phyloP scores from a whole-genome alignment of 2,329 filamentous ascomycete genomes.

The Calonectria montana region DNA sequence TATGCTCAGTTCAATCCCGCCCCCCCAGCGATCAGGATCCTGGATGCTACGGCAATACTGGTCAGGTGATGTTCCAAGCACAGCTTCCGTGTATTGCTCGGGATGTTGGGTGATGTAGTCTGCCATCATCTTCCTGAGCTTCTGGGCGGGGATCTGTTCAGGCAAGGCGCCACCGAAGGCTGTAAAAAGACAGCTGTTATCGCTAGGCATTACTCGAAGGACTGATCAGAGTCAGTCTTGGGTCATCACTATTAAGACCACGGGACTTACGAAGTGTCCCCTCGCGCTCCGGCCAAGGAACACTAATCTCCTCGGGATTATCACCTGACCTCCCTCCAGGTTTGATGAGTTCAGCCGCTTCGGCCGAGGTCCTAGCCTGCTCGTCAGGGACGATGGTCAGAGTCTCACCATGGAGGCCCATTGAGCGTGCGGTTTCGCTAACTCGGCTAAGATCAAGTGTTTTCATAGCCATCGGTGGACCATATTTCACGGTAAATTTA shows the following conservation, averaged over 20 bases:
- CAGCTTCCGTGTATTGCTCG: constrained; percentile 77
- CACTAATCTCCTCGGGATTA: constrained; percentile 48
- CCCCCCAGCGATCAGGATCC: constrained; percentile 86
- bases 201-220: constrained; percentile 94
- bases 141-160: constrained; percentile 56
- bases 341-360: constrained; percentile 16
- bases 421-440: constrained; percentile 59
- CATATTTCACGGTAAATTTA: constrained; percentile 83
- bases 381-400: constrained; percentile 62
- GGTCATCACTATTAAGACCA: neutral
- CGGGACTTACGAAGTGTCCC: constrained; percentile 60
- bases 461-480: constrained; percentile 77
- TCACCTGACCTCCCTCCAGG: constrained; percentile 18
- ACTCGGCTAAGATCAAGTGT: constrained; percentile 70
- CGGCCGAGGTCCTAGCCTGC: constrained; percentile 25
- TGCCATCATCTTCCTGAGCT: constrained; percentile 82
- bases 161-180: constrained; percentile 87
- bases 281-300: constrained; percentile 61
- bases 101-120: constrained; percentile 80
- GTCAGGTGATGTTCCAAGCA: constrained; percentile 78
- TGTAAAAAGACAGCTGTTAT: constrained; percentile 94
- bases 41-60: constrained; percentile 87
- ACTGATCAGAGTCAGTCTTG: constrained; percentile 59
- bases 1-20: constrained; percentile 89
- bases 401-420: constrained; percentile 62